Percentiles rank a stretch among this genome's conserved stretches.
phyloP scores from a whole-genome alignment of 495 filamentous ascomycete genomes.

The Penicillium alfredii region DNA sequence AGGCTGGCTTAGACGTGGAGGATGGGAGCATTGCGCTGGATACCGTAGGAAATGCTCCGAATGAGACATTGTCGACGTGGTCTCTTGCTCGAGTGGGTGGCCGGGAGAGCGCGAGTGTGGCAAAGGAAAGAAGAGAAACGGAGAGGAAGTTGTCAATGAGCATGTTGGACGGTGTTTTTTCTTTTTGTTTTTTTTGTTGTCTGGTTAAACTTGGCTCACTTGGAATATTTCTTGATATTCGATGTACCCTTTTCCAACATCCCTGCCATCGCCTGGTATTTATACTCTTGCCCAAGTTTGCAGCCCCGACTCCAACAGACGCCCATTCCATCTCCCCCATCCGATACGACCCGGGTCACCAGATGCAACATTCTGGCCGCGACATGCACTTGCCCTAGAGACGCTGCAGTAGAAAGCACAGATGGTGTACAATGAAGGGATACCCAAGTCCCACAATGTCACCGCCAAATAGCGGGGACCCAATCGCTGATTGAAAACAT shows the following conservation, averaged over 20 bases:
- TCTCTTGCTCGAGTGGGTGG: slow-evolving; percentile 1
- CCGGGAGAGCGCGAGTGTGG: slow-evolving; percentile 5
- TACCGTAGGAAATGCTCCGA: slow-evolving; percentile 5
- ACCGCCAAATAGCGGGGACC: neutral
- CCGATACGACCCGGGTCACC: too few species aligned
- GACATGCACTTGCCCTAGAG: neutral
- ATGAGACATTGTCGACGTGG: neutral
- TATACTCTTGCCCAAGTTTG: too few species aligned
- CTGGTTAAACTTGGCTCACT: too few species aligned
- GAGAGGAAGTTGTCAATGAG: too few species aligned
- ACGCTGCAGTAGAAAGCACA: neutral
- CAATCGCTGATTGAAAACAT: neutral
- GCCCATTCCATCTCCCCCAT: too few species aligned
- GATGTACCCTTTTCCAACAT: too few species aligned
- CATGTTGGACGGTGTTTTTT: neutral
- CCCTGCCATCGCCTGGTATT: too few species aligned
- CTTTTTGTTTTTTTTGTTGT: too few species aligned
- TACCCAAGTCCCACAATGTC: slow-evolving; percentile 7
- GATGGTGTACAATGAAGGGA: slow-evolving; percentile 9
- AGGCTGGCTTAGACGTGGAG: neutral
- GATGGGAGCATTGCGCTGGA: too few species aligned
- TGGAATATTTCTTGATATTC: too few species aligned
- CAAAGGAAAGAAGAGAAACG: slow-evolving; percentile 5
- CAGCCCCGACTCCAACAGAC: too few species aligned
- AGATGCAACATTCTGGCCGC: slow-evolving; percentile 5